Evolutionary conservation across 75 land plant genomes (phyloP).

Genomic region (Sequoiadendron giganteum): DNA sequence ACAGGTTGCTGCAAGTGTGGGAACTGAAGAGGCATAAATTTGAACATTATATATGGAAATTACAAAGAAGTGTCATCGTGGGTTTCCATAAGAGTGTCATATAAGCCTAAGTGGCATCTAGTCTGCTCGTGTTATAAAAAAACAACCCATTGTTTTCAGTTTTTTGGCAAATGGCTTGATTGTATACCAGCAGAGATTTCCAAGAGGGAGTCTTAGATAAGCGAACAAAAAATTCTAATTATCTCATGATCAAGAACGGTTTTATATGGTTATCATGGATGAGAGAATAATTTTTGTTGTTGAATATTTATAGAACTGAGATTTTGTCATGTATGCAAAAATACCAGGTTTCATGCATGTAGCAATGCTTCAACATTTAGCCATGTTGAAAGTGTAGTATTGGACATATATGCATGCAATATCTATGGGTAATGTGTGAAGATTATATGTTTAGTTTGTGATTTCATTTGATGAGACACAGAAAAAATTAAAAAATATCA

Average conservation of each 20-base stretch:
- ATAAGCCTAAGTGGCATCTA: too few species aligned
- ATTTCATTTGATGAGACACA: slow-evolving; percentile 2
- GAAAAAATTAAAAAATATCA: not conserved
- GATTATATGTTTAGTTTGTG: not conserved
- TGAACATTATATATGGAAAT: too few species aligned
- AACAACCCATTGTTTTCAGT: too few species aligned
- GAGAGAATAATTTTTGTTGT: not conserved
- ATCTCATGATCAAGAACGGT: not conserved
- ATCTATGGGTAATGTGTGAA: not conserved
- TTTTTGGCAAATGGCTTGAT: not conserved
- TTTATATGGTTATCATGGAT: not conserved
- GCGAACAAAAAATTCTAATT: not conserved
- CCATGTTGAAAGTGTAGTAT: not conserved
- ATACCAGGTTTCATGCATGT: not conserved
- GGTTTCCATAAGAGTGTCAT: too few species aligned
- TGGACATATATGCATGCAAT: not conserved
- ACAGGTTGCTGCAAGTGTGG: too few species aligned
- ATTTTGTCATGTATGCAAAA: not conserved
- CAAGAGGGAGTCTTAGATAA: slow-evolving; percentile 35
- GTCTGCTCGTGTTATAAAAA: too few species aligned
- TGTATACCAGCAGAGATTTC: slow-evolving; percentile 47
- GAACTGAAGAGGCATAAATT: too few species aligned
- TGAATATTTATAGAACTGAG: not conserved
- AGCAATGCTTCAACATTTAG: not conserved
- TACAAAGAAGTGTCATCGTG: too few species aligned